Conservation (phyloP, 306 rosid species). For the Gastrolobium bilobum region DNA sequence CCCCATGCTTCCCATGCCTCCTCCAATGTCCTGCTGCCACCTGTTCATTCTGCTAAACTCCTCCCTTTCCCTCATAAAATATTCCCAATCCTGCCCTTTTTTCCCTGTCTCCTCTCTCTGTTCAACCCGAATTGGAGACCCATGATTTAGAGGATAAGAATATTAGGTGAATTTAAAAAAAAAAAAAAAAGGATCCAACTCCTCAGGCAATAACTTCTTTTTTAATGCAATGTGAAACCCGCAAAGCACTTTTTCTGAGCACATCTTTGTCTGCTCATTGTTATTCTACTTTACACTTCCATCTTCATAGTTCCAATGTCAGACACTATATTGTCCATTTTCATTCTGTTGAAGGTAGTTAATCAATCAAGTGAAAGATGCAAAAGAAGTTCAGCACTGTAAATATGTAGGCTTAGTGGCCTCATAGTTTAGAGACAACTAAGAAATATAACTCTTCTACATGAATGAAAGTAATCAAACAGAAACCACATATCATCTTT, state of each 20-base stretch:
- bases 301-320: conserved; percentile 50
- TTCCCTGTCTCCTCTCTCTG: too few species aligned
- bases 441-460: conserved; percentile 9
- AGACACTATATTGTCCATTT: conserved; percentile 51
- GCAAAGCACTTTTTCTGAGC: conserved; percentile 45
- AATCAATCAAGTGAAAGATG: conserved; percentile 47
- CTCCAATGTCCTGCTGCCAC: too few species aligned
- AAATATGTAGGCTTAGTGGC: conserved; percentile 32
- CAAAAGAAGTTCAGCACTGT: conserved; percentile 44
- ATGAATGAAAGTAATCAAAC: conserved; percentile 17
- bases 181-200: conserved; percentile 34
- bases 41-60: too few species aligned
- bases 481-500: conserved; percentile 21
- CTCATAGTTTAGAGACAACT: conserved; percentile 33
- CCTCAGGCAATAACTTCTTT: conserved; percentile 35
- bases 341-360: conserved; percentile 52
- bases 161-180: conserved; percentile 17
- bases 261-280: conserved; percentile 45
- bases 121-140: too few species aligned
- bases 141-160: neutral
- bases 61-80: too few species aligned
- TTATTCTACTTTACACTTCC: conserved; percentile 52
- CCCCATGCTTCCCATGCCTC: too few species aligned
- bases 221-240: conserved; percentile 44
- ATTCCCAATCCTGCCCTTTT: too few species aligned